Base-by-base conservation (phyloP, 306 rosid genomes). In the Malus sylvestris region DNA sequence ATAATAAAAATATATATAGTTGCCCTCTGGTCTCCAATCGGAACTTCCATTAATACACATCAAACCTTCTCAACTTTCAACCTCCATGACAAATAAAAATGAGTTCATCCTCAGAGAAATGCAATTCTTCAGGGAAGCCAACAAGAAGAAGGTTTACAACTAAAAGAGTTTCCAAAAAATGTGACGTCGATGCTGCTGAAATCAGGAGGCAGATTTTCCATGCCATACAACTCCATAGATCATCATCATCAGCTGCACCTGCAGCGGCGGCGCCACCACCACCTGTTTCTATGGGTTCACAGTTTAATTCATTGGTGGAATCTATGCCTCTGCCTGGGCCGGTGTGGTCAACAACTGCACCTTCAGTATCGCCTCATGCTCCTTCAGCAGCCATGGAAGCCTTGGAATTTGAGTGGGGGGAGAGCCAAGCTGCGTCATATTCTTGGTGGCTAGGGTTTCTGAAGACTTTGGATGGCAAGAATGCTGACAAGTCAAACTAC, bases 301-400 rank as follows among this genome's bases (percentile, higher is more conserved):
- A 72, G 78, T 86, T 83, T 71, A 73, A 84, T 85, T 82, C 84
- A 58, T 73, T 89, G 70, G n/a, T 80, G 77, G 88, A 91, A 83
- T 78, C 89, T 3, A 89, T 91, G 85, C 94, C 94, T 76, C 64
- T 72, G 25, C 85, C 90, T 52, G 90, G 82, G 27, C 90, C 91
- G 2, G 75, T 83, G 30, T 89, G 94, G 94, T 89, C 91, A 8
- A 86, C 90, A 65, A 79, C 91, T 62, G 81, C 73, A 25, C 94
- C 91, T 40, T 81, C 81, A 53, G 63, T 89, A 46, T 14, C 76
- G 85, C 78, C 78, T 58, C 14, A 19, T 58, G 77, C 83, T 16
- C 22, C 72, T 63, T 68, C 68, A 33, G 15, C 57, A 10, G 20
- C 69, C 29, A 60, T 63, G 81, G 85, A 89, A 59, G 73, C 27